These are phyloP conservation scores for Raddia distichophylla DNA, from an alignment of 176 grass and related monocot genomes.

Conservation along the genomic window DNA sequence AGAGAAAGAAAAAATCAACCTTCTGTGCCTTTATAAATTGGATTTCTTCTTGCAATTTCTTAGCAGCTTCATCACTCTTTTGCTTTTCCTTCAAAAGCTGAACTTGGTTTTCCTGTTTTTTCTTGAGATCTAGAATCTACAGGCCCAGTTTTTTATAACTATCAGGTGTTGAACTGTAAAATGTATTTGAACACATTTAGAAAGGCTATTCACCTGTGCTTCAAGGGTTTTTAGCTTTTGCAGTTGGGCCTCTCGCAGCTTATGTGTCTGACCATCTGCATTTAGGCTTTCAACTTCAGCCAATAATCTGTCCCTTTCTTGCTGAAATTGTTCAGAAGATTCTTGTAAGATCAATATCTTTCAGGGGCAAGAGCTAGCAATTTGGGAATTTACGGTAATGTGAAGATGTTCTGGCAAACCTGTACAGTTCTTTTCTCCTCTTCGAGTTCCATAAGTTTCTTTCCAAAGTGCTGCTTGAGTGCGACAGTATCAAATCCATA, in stretches of 20 bases:
- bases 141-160: conserved; percentile 24
- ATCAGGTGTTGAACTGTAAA: conserved; percentile 22
- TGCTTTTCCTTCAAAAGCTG: conserved; percentile 97
- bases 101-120: conserved; percentile 98
- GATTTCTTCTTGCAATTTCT: conserved; percentile 99
- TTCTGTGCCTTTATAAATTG: conserved; percentile 97
- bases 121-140: conserved; percentile 96
- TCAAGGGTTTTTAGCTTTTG: conserved; percentile 96
- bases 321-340: conserved; percentile 63
- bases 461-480: conserved; percentile 93
- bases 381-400: not conserved
- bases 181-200: conserved; percentile 25
- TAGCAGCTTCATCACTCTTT: conserved; percentile 95
- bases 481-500: conserved; percentile 86
- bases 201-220: conserved; percentile 65
- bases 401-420: conserved; percentile 56
- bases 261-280: conserved; percentile 87
- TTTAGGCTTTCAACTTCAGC: conserved; percentile 95
- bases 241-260: conserved; percentile 81
- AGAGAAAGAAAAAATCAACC: conserved; percentile 45
- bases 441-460: conserved; percentile 97
- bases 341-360: conserved; percentile 35
- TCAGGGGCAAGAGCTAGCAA: conserved; percentile 24
- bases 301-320: conserved; percentile 94
- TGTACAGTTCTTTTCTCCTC: conserved; percentile 93